phyloP scores from a whole-genome alignment of 2,329 filamentous ascomycete species.

The Fusarium pseudoanthophilum region DNA sequence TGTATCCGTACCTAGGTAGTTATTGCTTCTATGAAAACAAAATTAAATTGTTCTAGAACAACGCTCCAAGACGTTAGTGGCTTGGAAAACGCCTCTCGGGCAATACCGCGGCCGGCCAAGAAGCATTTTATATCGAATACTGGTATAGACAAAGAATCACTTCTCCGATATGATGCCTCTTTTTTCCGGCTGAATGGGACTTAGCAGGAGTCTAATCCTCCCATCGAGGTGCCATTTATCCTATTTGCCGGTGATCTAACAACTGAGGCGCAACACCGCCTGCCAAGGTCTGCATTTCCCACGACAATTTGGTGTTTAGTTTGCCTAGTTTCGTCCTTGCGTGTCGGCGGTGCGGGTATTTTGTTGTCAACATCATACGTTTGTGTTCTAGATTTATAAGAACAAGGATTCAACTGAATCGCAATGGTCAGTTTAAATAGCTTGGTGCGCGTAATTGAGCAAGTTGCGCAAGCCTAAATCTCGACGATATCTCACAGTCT shows the following conservation, averaged over 20 bases:
- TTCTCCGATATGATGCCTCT: background rate
- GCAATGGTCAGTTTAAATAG: background rate
- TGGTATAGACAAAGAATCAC: background rate
- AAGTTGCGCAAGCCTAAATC: background rate
- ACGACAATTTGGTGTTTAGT: background rate
- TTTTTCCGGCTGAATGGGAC: background rate
- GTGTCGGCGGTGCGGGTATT: background rate
- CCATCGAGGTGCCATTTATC: background rate
- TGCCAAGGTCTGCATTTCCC: background rate
- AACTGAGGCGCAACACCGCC: background rate
- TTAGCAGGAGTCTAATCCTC: background rate
- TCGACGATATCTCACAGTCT: background rate
- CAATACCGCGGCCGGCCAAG: conserved; percentile 13
- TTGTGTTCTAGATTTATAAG: background rate
- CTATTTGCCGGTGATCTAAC: background rate
- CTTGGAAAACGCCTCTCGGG: conserved; percentile 20
- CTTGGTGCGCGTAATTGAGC: background rate
- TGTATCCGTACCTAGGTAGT: too few species aligned
- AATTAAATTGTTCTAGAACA: conserved; percentile 37
- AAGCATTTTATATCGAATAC: conserved; percentile 4
- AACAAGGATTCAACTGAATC: background rate
- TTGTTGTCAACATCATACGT: conserved; percentile 20
- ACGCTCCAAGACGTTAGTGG: conserved; percentile 11
- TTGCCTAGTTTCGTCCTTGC: background rate
- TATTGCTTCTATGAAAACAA: background rate